Evolutionary conservation across 805 yeast genomes (phyloP).

Genomic region (Pichia californica): DNA sequence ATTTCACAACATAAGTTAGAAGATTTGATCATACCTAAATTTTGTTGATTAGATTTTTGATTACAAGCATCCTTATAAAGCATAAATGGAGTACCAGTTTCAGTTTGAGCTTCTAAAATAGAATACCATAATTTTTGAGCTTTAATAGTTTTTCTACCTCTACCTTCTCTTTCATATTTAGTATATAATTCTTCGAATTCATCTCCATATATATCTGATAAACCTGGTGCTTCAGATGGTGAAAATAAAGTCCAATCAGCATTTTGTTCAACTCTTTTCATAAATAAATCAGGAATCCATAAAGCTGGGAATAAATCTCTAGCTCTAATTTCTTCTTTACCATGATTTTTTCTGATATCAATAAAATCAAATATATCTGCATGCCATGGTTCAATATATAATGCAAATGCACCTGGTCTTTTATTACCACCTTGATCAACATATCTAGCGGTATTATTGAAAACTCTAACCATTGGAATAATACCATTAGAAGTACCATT

Average conservation of each 20-base stretch:
- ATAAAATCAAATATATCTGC: constrained; percentile 82
- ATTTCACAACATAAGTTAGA: constrained; percentile 60
- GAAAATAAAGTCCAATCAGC: constrained; percentile 55
- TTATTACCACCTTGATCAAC: constrained; percentile 64
- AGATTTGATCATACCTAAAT: constrained; percentile 53
- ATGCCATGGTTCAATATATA: constrained; percentile 72
- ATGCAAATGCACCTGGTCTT: constrained; percentile 59
- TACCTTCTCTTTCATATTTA: constrained; percentile 44
- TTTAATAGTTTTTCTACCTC: constrained; percentile 43
- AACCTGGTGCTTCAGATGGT: constrained; percentile 54
- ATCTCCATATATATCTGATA: constrained; percentile 48
- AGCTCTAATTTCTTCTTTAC: constrained; percentile 89
- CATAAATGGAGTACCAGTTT: constrained; percentile 62
- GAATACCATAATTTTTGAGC: constrained; percentile 60
- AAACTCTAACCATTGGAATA: constrained; percentile 57
- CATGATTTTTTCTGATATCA: constrained; percentile 87
- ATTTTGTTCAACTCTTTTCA: constrained; percentile 53
- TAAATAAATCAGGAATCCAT: constrained; percentile 93
- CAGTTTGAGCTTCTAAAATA: constrained; percentile 56
- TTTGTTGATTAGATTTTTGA: constrained; percentile 52
- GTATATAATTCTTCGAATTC: constrained; percentile 48
- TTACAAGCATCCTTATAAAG: constrained; percentile 59
- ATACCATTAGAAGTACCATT: constrained; percentile 59
- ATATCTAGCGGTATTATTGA: constrained; percentile 57
- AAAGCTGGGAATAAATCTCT: constrained; percentile 89